phyloP scores from a whole-genome alignment of 2,329 filamentous ascomycete genomes.

The Sporothrix pallida region DNA sequence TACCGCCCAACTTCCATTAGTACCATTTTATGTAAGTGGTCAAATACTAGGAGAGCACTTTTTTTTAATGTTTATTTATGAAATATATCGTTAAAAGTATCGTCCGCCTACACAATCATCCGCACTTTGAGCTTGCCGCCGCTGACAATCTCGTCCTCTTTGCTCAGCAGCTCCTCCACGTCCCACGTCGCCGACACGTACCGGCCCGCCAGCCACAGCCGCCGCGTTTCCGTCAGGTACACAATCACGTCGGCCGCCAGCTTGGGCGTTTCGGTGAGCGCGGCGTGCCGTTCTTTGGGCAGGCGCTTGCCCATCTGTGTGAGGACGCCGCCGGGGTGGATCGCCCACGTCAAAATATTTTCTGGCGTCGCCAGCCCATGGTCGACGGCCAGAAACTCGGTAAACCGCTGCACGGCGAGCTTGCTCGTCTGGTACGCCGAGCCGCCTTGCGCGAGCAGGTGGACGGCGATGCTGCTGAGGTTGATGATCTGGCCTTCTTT shows the following conservation, averaged over 20 bases:
- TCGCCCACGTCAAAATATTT: conserved; percentile 49
- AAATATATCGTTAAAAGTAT: background rate
- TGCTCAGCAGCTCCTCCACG: conserved; percentile 39
- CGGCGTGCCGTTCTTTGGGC: conserved; percentile 40
- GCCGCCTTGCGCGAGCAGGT: conserved; percentile 43
- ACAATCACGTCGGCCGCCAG: conserved; percentile 40
- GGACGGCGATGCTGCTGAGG: conserved; percentile 48
- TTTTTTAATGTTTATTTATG: no score
- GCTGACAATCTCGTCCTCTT: conserved; percentile 38
- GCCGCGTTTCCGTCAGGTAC: conserved; percentile 37
- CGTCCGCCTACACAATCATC: conserved; percentile 33
- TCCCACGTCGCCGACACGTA: conserved; percentile 40
- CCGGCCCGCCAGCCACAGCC: conserved; percentile 39
- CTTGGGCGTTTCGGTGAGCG: conserved; percentile 38
- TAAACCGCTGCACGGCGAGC: conserved; percentile 52
- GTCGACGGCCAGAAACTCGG: conserved; percentile 52
- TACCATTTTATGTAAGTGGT: no score
- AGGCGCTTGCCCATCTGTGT: conserved; percentile 51
- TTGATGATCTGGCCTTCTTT: conserved; percentile 42
- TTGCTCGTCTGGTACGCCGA: conserved; percentile 56
- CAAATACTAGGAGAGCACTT: no score
- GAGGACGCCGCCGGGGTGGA: conserved; percentile 55
- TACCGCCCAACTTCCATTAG: no score
- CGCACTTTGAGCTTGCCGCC: conserved; percentile 38
- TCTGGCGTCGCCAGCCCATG: conserved; percentile 45